These are phyloP conservation scores for Mortierella antarctica DNA, from an alignment of 192 early-diverging fungal species.

Conservation along the genomic window DNA sequence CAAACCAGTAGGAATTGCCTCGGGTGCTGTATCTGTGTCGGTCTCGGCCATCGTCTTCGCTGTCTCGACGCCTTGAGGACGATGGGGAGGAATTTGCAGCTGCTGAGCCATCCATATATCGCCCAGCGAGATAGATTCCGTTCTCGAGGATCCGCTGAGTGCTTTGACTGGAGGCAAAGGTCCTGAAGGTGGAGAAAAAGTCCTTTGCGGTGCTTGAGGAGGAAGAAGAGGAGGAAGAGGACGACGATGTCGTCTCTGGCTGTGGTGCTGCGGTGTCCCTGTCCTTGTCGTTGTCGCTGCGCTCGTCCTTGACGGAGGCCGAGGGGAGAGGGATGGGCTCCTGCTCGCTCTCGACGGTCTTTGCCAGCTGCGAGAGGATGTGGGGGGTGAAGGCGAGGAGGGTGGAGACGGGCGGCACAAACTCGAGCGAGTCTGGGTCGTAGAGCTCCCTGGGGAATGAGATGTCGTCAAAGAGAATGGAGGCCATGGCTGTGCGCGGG, in stretches of 20 bases:
- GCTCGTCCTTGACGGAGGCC: not conserved
- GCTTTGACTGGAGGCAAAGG: slow-evolving; percentile 8
- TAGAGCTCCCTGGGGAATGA: slow-evolving; percentile 61
- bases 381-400: slow-evolving; percentile 61
- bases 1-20: slow-evolving; percentile 17
- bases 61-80: not conserved
- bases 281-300: not conserved
- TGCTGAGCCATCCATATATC: slow-evolving; percentile 20
- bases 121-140: slow-evolving; percentile 37
- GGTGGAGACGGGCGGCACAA: slow-evolving; percentile 58
- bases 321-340: slow-evolving; percentile 39
- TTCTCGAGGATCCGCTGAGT: slow-evolving; percentile 24
- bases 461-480: slow-evolving; percentile 62
- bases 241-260: not conserved
- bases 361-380: slow-evolving; percentile 60
- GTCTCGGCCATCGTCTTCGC: not conserved
- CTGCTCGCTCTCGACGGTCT: slow-evolving; percentile 53
- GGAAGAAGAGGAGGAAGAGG: not conserved
- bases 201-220: not conserved
- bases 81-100: slow-evolving; percentile 9
- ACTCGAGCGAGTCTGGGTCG: slow-evolving; percentile 55
- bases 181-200: slow-evolving; percentile 26
- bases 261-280: not conserved
- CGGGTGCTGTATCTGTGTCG: not conserved
- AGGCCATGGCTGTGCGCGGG: slow-evolving; percentile 22